These are phyloP conservation scores for Ustilago lituana DNA, from an alignment of 1,284 basidiomycete species.

Conservation along the genomic window DNA sequence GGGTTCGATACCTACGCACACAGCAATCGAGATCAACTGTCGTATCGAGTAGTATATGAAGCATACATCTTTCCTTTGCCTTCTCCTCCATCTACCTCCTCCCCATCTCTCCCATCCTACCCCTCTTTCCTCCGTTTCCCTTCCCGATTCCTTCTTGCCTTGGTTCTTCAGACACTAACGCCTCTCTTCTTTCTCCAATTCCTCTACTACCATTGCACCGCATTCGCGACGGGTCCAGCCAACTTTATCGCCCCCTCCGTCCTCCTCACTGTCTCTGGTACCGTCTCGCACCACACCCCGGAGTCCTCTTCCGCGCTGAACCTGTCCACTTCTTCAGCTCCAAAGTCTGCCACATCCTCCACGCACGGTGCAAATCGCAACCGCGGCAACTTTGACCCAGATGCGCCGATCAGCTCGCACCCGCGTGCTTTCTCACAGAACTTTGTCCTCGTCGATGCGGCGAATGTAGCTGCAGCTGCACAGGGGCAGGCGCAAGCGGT, in stretches of 20 bases:
- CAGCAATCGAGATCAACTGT: conserved; percentile 15
- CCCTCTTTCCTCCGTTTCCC: background rate
- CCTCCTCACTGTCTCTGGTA: conserved; percentile 55
- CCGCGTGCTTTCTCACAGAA: conserved; percentile 60
- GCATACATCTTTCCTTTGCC: conserved; percentile 38
- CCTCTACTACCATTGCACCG: too few relatives aligned
- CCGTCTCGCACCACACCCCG: conserved; percentile 64
- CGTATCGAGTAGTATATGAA: conserved; percentile 60
- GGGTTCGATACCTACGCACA: conserved; percentile 47
- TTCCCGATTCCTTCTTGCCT: conserved; percentile 10
- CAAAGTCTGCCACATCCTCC: conserved; percentile 48
- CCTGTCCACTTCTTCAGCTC: conserved; percentile 46
- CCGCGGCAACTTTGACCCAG: conserved; percentile 46
- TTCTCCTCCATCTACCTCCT: background rate
- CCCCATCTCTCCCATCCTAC: background rate
- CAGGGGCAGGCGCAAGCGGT: background rate
- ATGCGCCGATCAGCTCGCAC: conserved; percentile 54
- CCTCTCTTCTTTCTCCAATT: background rate
- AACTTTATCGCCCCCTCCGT: conserved; percentile 52
- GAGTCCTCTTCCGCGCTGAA: conserved; percentile 45
- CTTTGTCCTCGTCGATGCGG: conserved; percentile 55
- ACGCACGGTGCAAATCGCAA: conserved; percentile 31
- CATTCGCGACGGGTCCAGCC: too few relatives aligned
- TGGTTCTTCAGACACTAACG: too few relatives aligned
- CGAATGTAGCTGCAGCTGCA: conserved; percentile 6